phyloP scores from a whole-genome alignment of 257 asterid genomes.

The Solanum ossicruentum region DNA sequence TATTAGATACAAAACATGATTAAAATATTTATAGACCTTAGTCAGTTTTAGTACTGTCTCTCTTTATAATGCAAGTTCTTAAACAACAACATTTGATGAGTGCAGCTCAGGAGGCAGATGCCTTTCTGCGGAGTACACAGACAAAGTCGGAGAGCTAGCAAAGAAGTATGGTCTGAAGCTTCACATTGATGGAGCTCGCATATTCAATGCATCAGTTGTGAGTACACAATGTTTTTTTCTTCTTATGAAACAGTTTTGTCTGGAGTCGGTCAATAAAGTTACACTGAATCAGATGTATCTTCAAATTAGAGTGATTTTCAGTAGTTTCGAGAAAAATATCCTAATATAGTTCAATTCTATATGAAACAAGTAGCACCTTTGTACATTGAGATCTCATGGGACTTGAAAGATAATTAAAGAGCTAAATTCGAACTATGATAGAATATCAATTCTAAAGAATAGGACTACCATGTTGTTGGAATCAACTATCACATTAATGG shows the following conservation, averaged over 20 bases:
- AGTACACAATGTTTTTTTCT: slow-evolving; percentile 12
- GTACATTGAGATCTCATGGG: neutral
- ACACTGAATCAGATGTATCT: neutral
- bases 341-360: neutral
- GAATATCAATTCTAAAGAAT: neutral
- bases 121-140: slow-evolving; percentile 70
- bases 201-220: slow-evolving; percentile 87
- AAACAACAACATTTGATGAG: neutral
- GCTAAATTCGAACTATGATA: neutral
- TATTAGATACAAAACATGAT: neutral
- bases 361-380: neutral
- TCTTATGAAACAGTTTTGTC: neutral
- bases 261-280: neutral
- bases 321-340: neutral
- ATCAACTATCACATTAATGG: neutral
- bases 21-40: neutral
- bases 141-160: slow-evolving; percentile 89
- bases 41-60: neutral
- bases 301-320: neutral
- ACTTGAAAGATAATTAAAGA: neutral
- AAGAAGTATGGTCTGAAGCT: slow-evolving; percentile 86
- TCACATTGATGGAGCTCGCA: slow-evolving; percentile 97
- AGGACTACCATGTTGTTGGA: neutral
- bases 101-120: slow-evolving; percentile 98
- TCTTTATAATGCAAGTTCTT: neutral